A percentile compares a stretch with the other conserved stretches of the same genome.
Evolutionary conservation across 2,329 filamentous ascomycete genomes (phyloP).

Genomic region (Ophiostoma australiae): DNA sequence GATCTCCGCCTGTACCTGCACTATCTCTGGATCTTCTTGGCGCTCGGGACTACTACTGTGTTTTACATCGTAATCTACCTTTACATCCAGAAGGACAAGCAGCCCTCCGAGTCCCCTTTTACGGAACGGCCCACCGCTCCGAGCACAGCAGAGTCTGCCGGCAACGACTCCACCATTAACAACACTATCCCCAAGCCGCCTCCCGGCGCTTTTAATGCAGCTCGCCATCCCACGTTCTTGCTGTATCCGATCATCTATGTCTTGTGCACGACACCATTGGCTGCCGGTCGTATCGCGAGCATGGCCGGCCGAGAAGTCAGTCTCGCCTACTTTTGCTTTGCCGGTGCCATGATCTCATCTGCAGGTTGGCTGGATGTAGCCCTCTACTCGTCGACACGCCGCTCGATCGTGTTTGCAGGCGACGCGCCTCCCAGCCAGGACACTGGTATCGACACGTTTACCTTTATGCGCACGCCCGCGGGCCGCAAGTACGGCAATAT

Average conservation of each 20-base stretch:
- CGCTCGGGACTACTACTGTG: constrained; percentile 36
- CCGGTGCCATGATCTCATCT: constrained; percentile 54
- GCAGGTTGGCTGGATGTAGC: constrained; percentile 54
- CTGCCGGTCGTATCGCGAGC: constrained; percentile 57
- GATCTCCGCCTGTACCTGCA: constrained; percentile 55
- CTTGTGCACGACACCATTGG: constrained; percentile 62
- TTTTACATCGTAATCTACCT: constrained; percentile 42
- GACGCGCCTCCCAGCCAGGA: constrained; percentile 40
- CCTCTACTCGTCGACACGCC: constrained; percentile 49
- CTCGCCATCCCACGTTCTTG: constrained; percentile 52
- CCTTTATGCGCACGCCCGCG: constrained; percentile 43
- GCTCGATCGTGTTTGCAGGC: constrained; percentile 48
- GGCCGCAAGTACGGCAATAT: constrained; percentile 41
- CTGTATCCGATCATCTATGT: constrained; percentile 66
- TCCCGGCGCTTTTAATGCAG: constrained; percentile 1
- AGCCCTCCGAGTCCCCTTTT: constrained; percentile 21
- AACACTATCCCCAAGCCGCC: not conserved
- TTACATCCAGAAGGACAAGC: constrained; percentile 28
- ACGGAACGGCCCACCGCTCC: not conserved
- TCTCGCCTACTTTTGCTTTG: constrained; percentile 53
- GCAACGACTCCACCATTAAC: not conserved
- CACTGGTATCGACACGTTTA: constrained; percentile 49
- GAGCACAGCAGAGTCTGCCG: not conserved
- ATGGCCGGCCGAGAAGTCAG: constrained; percentile 53
- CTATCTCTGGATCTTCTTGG: constrained; percentile 59